A percentile compares a stretch with the other conserved stretches of the same genome.
These are phyloP conservation scores for Rhododendron vialii DNA, from an alignment of 148 eudicot species.

Conservation along the genomic window DNA sequence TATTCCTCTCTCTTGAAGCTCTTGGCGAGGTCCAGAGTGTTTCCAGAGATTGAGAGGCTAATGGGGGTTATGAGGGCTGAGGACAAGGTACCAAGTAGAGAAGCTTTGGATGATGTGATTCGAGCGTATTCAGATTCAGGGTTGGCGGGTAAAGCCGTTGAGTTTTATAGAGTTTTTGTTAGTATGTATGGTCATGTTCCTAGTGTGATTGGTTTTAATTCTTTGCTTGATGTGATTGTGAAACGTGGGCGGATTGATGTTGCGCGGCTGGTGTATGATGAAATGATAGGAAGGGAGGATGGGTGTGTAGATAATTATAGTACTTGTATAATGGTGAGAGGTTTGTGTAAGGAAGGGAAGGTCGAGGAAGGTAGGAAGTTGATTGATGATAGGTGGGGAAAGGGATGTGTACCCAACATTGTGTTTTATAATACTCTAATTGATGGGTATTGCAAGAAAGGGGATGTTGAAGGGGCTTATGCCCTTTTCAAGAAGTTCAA, in stretches of 20 bases:
- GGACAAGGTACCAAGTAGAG: conserved; percentile 42
- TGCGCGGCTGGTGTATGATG: conserved; percentile 54
- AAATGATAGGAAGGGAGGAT: conserved; percentile 53
- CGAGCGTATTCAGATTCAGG: conserved; percentile 55
- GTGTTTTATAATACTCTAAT: conserved; percentile 79
- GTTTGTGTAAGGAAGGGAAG: conserved; percentile 67
- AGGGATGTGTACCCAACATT: conserved; percentile 69
- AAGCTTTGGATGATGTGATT: conserved; percentile 57
- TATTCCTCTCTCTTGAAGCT: conserved; percentile 82
- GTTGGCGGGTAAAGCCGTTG: conserved; percentile 59
- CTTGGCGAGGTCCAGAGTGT: conserved; percentile 48
- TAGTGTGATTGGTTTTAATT: conserved; percentile 57
- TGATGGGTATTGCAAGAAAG: conserved; percentile 76
- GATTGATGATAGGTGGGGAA: conserved; percentile 86
- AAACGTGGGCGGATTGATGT: conserved; percentile 34
- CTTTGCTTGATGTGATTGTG: conserved; percentile 56
- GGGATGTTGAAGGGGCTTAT: conserved; percentile 43
- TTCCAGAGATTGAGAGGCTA: conserved; percentile 57
- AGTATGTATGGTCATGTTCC: conserved; percentile 35
- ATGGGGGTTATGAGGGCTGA: conserved; percentile 39
- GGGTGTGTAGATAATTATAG: conserved; percentile 66
- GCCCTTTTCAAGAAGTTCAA: conserved; percentile 58
- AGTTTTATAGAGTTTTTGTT: conserved; percentile 35
- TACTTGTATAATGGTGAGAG: conserved; percentile 64
- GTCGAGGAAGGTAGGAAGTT: conserved; percentile 71